Conservation (phyloP, 371 early-diverging fungal genomes). For the Rhizopus delemar region DNA sequence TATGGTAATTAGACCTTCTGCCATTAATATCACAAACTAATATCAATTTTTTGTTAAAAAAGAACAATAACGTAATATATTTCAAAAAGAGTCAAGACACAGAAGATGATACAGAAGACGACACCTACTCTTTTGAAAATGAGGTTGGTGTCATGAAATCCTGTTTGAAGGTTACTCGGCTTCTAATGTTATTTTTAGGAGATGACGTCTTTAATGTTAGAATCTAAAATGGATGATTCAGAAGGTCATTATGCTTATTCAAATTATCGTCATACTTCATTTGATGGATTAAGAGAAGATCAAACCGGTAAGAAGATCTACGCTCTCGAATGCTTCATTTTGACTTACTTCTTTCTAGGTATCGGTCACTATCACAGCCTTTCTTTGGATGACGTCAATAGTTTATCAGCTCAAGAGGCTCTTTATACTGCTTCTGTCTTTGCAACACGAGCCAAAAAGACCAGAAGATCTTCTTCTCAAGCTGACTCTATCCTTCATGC, state of each 20-base stretch:
- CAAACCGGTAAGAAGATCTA: background rate
- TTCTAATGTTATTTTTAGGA: background rate
- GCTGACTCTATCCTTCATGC: slow-evolving; percentile 22
- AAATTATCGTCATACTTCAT: background rate
- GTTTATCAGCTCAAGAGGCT: background rate
- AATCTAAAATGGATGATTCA: background rate
- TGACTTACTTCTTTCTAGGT: background rate
- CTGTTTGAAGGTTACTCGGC: no score
- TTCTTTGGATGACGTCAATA: background rate
- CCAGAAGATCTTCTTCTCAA: slow-evolving; percentile 5
- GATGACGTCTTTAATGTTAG: background rate
- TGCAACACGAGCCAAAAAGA: background rate
- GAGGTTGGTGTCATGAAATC: background rate
- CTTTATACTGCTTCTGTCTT: slow-evolving; percentile 1
- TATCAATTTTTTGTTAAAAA: background rate
- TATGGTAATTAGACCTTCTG: slow-evolving; percentile 3
- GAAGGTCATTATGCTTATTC: background rate
- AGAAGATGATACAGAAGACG: slow-evolving; percentile 1
- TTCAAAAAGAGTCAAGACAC: background rate
- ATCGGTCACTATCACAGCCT: background rate
- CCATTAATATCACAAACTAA: background rate
- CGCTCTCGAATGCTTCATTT: background rate
- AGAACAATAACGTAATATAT: background rate
- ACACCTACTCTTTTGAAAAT: background rate
- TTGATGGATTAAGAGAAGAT: background rate